Percentiles rank a stretch among this genome's conserved stretches.
Conservation (phyloP, 805 yeast genomes). For the Dipodascus geniculatus region DNA sequence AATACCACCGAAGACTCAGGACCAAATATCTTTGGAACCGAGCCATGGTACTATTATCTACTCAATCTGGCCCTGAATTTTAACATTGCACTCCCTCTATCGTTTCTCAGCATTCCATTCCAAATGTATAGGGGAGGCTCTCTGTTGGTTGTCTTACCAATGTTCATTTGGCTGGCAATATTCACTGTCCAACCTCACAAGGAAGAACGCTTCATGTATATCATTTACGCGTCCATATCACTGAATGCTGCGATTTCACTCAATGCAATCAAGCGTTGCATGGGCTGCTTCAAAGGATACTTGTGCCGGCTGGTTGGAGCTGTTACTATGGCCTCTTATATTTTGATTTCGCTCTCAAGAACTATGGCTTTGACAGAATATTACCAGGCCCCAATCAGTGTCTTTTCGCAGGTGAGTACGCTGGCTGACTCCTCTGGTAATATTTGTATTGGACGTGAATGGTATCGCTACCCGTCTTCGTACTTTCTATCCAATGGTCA, state of each 20-base stretch:
- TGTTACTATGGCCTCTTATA: conserved; percentile 7
- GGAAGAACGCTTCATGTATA: conserved; percentile 85
- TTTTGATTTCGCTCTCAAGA: conserved; percentile 35
- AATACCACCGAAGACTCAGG: conserved; percentile 59
- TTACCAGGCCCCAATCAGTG: conserved; percentile 61
- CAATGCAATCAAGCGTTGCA: too few relatives aligned
- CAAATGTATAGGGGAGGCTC: background rate
- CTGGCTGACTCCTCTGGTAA: conserved; percentile 26
- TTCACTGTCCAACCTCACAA: conserved; percentile 78
- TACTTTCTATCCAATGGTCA: conserved; percentile 59
- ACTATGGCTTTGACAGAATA: conserved; percentile 49
- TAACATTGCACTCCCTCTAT: conserved; percentile 33
- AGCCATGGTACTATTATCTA: conserved; percentile 62
- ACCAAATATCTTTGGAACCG: conserved; percentile 84
- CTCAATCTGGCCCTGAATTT: conserved; percentile 64
- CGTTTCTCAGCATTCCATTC: conserved; percentile 4
- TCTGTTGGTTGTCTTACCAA: conserved; percentile 32
- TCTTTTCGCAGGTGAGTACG: conserved; percentile 36
- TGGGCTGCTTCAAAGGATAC: background rate
- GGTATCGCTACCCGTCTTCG: conserved; percentile 88
- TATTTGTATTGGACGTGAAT: conserved; percentile 88
- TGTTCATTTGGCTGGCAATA: conserved; percentile 53
- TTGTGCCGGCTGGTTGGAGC: conserved; percentile 1
- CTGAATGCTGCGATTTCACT: conserved; percentile 48
- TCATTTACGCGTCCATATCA: conserved; percentile 61